Evolutionary conservation across 441 rosid species (phyloP), one percentile per base, ranked within the genome.

Genomic region (Erodium moschatum): DNA sequence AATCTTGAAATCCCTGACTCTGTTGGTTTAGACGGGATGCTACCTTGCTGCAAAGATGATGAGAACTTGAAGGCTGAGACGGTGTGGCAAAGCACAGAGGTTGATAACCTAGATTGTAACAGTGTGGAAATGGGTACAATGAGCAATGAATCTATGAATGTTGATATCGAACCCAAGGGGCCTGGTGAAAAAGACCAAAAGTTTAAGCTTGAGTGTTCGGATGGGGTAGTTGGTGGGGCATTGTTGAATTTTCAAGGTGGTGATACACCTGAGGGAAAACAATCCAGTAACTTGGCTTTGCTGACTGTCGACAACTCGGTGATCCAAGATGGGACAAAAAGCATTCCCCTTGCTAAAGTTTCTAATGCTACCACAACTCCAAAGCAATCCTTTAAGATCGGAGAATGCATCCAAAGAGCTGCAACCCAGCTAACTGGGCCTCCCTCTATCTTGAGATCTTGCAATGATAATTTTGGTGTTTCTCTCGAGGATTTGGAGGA

Each of bases 401-500:
- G 98, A 24, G 97, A 86, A 60, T 82, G 97, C 82, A 88, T 93
- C 71, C 85, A 87, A 69, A 84, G 95, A 81, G 95, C 85, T 79
- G 98, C 96, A 0, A 93, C 92, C 83, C 96, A 88, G 78, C 84
- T 93, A 88, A 81, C 92, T 31, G 91, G 87, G 40, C 78, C 96
- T 68, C 85, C 91, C 2, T 81, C 87, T 71, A 81, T 85, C 67
- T 48, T 85, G 70, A 90, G 85, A 84, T 64, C 78, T 62, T 73
- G 76, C 74, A 81, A 72, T 72, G 81, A 79, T 44, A 82, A 73
- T 72, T 74, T 67, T 58, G 89, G 81, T 70, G 29, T 65, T 77
- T 70, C 74, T 4, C 18, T 69, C 0, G 79, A 75, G 71, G 70
- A 62, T 54, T 74, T 67, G 40, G 87, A 79, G 75, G 88, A 86